phyloP scores from a whole-genome alignment of 345 rosid species.

The Salix koriyanagi region DNA sequence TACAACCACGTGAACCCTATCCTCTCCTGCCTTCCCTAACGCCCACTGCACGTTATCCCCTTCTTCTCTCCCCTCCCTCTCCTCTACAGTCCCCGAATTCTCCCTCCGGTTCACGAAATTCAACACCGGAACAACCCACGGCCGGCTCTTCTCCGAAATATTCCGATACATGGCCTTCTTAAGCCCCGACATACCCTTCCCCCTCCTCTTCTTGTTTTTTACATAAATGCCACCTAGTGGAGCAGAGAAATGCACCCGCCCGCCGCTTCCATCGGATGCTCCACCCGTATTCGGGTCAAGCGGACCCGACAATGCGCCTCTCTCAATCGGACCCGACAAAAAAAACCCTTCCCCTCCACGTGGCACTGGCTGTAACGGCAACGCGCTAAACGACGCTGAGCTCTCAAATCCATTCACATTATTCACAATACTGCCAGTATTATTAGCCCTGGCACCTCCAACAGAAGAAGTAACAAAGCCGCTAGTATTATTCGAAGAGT shows the following conservation, averaged over 20 bases:
- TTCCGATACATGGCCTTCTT: constrained; percentile 52
- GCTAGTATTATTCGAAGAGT: constrained; percentile 13
- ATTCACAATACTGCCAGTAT: constrained; percentile 41
- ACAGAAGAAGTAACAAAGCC: constrained; percentile 9
- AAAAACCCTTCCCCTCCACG: constrained; percentile 69
- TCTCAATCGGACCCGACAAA: constrained; percentile 89
- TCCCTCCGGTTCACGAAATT: constrained; percentile 64
- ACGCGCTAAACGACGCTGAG: constrained; percentile 76
- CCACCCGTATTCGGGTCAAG: constrained; percentile 50
- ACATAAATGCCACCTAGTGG: constrained; percentile 69
- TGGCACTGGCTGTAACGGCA: constrained; percentile 82
- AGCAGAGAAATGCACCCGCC: constrained; percentile 73
- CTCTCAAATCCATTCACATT: constrained; percentile 78
- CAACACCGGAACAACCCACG: constrained; percentile 95
- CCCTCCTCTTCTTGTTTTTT: constrained; percentile 50
- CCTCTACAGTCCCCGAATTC: constrained; percentile 30
- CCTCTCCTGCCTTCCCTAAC: constrained; percentile 95
- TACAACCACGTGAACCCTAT: constrained; percentile 89
- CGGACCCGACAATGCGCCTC: constrained; percentile 81
- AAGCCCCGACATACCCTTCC: constrained; percentile 56
- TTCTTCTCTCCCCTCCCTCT: constrained; percentile 17
- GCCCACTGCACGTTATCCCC: constrained; percentile 71
- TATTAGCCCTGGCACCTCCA: constrained; percentile 41
- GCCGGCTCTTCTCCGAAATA: constrained; percentile 71
- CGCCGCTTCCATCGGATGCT: constrained; percentile 31